These are phyloP conservation scores for Pezicula carpinea DNA, from an alignment of 2,329 filamentous ascomycete species.

Conservation along the genomic window DNA sequence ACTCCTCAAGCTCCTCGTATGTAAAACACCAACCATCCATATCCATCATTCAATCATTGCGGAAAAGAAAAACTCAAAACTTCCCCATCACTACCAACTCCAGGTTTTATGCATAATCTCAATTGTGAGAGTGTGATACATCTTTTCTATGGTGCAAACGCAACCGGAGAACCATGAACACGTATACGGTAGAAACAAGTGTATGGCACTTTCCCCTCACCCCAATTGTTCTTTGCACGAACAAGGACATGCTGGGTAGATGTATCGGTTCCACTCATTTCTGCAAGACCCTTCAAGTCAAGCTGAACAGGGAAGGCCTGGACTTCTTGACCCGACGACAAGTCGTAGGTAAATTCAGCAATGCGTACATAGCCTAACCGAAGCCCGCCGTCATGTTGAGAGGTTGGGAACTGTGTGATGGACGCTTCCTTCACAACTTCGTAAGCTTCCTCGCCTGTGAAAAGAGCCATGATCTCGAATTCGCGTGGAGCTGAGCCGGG, in stretches of 20 bases:
- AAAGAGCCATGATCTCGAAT: constrained; percentile 65
- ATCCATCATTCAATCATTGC: too few relatives aligned
- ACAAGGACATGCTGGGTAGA: constrained; percentile 49
- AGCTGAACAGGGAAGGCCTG: constrained; percentile 50
- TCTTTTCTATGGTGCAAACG: too few relatives aligned
- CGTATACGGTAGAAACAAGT: constrained; percentile 64
- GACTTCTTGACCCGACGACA: constrained; percentile 34
- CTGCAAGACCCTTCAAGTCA: constrained; percentile 43
- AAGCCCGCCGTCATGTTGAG: constrained; percentile 24
- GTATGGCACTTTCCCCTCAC: constrained; percentile 42
- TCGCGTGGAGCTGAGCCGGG: constrained; percentile 58
- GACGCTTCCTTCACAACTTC: constrained; percentile 32
- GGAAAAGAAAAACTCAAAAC: too few relatives aligned
- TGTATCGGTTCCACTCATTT: constrained; percentile 14
- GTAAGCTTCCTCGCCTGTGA: constrained; percentile 37
- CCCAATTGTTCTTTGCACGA: constrained; percentile 54
- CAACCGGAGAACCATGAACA: constrained; percentile 41
- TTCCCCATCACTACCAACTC: too few relatives aligned
- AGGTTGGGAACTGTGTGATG: constrained; percentile 32
- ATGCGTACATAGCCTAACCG: constrained; percentile 50
- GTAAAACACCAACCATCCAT: too few relatives aligned
- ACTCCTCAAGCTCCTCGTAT: too few relatives aligned
- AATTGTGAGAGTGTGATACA: too few relatives aligned
- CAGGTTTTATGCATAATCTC: constrained; percentile 16
- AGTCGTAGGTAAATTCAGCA: constrained; percentile 48